A percentile compares a stretch with the other conserved stretches of the same genome.
These are phyloP conservation scores for Ophiobolus disseminans DNA, from an alignment of 2,329 filamentous ascomycete genomes.

Conservation along the genomic window DNA sequence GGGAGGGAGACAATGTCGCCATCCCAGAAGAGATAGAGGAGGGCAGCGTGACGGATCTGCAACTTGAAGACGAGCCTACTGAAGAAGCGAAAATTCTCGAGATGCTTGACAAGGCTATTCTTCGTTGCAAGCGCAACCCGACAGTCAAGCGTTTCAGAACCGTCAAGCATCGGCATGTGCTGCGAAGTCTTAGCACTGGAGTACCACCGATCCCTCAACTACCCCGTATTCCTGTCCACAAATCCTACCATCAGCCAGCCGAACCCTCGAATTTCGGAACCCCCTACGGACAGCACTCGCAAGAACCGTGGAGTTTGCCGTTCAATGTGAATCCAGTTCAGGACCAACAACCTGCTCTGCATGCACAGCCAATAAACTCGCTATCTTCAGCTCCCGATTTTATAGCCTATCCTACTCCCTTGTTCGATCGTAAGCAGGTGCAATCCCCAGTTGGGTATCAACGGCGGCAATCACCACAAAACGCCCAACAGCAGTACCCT, in stretches of 20 bases:
- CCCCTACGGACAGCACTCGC: background rate
- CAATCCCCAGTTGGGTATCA: conserved; percentile 1
- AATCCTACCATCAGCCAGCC: background rate
- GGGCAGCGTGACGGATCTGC: conserved; percentile 26
- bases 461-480: conserved; percentile 2
- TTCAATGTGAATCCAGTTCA: conserved; percentile 1
- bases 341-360: background rate
- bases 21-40: conserved; percentile 16
- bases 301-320: conserved; percentile 12
- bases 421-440: conserved; percentile 1
- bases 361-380: background rate
- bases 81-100: conserved; percentile 31
- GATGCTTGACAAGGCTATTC: conserved; percentile 27
- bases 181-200: conserved; percentile 5
- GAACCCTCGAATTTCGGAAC: background rate
- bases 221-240: background rate
- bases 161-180: conserved; percentile 14
- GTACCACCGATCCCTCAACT: conserved; percentile 4
- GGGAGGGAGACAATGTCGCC: conserved; percentile 21
- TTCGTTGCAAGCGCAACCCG: conserved; percentile 29
- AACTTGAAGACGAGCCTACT: conserved; percentile 20
- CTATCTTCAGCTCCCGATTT: background rate
- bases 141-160: conserved; percentile 27
- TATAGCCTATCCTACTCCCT: background rate
- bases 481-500: conserved; percentile 4